Evolutionary conservation across 768 basidiomycete genomes (phyloP).

Genomic region (Guyanaporus albipodus): DNA sequence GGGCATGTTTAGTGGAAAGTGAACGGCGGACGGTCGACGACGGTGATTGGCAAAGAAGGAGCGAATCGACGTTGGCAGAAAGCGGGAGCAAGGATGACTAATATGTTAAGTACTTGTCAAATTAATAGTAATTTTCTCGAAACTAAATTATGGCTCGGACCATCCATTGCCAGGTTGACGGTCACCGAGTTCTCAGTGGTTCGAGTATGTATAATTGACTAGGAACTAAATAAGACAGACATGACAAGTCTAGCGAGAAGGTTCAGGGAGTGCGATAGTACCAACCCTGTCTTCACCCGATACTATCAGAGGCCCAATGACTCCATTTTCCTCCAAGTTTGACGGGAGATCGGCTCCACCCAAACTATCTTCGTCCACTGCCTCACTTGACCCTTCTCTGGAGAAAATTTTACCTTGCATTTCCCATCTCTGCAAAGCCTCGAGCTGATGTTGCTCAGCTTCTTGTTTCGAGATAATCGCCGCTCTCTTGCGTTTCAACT

Average conservation of each 20-base stretch:
- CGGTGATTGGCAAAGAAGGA: slow-evolving; percentile 27
- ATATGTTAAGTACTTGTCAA: slow-evolving; percentile 17
- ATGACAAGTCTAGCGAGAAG: background rate
- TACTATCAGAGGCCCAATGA: background rate
- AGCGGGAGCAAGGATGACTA: slow-evolving; percentile 23
- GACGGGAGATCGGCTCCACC: background rate
- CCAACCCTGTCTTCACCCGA: background rate
- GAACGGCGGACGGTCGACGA: slow-evolving; percentile 22
- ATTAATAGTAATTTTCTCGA: slow-evolving; percentile 2
- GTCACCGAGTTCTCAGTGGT: background rate
- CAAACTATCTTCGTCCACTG: background rate
- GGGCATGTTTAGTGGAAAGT: slow-evolving; percentile 42
- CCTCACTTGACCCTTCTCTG: background rate
- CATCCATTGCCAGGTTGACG: background rate
- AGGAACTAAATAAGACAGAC: slow-evolving; percentile 2
- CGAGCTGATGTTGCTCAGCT: slow-evolving; percentile 13
- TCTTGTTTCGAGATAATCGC: slow-evolving; percentile 12
- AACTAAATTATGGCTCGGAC: background rate
- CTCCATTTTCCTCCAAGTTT: background rate
- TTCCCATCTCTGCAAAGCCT: background rate
- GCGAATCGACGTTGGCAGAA: slow-evolving; percentile 19
- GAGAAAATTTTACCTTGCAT: background rate
- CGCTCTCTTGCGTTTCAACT: slow-evolving; percentile 6
- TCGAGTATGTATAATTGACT: background rate
- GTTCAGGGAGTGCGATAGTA: background rate